Base-by-base conservation (phyloP, 306 rosid species). In the Rosa multiflora region DNA sequence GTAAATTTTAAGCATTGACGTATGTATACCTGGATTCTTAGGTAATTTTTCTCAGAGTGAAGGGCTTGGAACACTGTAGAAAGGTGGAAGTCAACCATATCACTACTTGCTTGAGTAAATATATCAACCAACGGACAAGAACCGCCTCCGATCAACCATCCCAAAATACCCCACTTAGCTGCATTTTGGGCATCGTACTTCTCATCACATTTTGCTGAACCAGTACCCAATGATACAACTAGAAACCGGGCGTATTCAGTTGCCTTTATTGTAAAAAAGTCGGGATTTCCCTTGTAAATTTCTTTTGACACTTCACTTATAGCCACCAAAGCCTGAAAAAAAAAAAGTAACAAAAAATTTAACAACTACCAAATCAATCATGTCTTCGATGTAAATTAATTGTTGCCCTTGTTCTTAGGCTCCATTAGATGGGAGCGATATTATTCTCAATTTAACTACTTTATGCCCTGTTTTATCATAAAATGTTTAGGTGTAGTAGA, bases 1-100 rank as follows among this genome's bases (percentile, higher is more conserved):
- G 39, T 26, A 26, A 62, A 5, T 13, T 61, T 26, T 10, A 21
- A 10, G 64, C 66, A 4, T 29, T 8, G 67, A 62, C 8, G 18
- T 62, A 13, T 62, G 2, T 5, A 63, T 35, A 82, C 88, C 82
- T 86, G 89, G 70, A 86, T 83, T 5, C 89, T 83, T 5, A 86
- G 72, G 69, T 86, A 86, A 39, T 76, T 78, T 6, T 78, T 8
- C 8, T 83, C 79, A 8, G 75, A 75, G 46, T 78, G 72, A 39
- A 83, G 85, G 10, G 89, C 85, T 78, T 78, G 74, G 13, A 83
- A 86, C 18, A 83, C 63, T 0, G 78, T 77, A 17, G 89, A 58
- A 72, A 86, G 87, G 70, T 82, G 87, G 44, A 82, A 78, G 63
- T 87, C 90, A 9, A 84, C 88, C 83, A 87, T 44, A 48, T 84